Evolutionary conservation across 2,329 filamentous ascomycete genomes (phyloP).

Genomic region (Cytospora leucostoma): DNA sequence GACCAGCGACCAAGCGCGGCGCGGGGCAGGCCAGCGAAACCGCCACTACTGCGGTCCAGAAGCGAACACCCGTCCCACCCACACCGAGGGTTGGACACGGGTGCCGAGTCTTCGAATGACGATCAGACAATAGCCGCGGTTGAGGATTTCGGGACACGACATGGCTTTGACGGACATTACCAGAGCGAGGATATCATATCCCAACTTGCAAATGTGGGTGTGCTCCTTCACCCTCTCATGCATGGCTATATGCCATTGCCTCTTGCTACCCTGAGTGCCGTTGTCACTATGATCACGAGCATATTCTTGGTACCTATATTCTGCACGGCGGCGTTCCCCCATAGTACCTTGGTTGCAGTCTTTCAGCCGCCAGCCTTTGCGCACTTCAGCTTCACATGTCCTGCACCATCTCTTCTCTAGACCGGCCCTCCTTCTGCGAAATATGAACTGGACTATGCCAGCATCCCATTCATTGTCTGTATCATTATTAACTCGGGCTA

Average conservation of each 20-base stretch:
- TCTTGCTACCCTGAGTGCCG: background rate
- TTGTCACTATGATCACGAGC: background rate
- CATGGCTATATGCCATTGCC: background rate
- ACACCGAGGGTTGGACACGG: constrained; percentile 36
- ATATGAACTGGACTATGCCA: background rate
- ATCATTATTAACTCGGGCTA: background rate
- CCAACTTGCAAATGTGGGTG: constrained; percentile 74
- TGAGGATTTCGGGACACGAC: constrained; percentile 62
- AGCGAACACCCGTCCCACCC: constrained; percentile 51
- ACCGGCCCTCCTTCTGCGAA: background rate
- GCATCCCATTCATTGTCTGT: background rate
- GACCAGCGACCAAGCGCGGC: constrained; percentile 20
- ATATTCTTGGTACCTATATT: background rate
- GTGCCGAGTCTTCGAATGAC: constrained; percentile 32
- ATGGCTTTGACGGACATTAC: constrained; percentile 92
- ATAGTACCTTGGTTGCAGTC: background rate
- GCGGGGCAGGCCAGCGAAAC: constrained; percentile 42
- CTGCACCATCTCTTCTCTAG: background rate
- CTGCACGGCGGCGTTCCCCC: background rate
- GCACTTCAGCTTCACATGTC: background rate
- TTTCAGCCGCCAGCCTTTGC: background rate
- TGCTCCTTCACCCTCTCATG: constrained; percentile 12
- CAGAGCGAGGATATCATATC: constrained; percentile 88
- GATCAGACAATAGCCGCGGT: constrained; percentile 44
- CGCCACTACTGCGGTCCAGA: constrained; percentile 57